These are phyloP conservation scores for Cyphellophora europaea DNA, from an alignment of 2,329 filamentous ascomycete species.

Conservation along the genomic window DNA sequence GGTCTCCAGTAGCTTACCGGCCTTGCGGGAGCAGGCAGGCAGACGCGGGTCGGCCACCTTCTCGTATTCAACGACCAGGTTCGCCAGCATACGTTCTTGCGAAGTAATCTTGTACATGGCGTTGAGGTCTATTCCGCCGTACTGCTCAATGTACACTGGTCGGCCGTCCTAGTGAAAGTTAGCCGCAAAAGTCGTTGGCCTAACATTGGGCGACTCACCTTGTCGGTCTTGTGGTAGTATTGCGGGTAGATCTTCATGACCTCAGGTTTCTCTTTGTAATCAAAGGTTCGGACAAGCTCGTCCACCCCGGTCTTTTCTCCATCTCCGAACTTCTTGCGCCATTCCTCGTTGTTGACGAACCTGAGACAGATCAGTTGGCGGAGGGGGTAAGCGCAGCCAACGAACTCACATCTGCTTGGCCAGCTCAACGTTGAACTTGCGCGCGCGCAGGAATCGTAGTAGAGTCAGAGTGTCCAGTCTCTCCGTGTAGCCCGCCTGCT, in stretches of 20 bases:
- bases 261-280: slow-evolving; percentile 75
- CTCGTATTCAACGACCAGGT: slow-evolving; percentile 96
- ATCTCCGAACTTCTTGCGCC: slow-evolving; percentile 78
- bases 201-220: slow-evolving; percentile 28
- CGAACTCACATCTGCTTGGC: slow-evolving; percentile 70
- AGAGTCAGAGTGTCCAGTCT: slow-evolving; percentile 86
- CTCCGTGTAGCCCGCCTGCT: slow-evolving; percentile 71
- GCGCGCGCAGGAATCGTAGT: slow-evolving; percentile 83
- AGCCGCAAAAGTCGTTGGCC: slow-evolving; percentile 1
- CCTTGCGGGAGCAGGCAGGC: slow-evolving; percentile 89
- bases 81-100: slow-evolving; percentile 86
- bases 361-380: slow-evolving; percentile 36
- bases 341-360: slow-evolving; percentile 85
- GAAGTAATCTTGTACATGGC: slow-evolving; percentile 91
- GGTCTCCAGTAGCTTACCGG: slow-evolving; percentile 83
- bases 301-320: too few relatives aligned
- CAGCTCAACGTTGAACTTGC: slow-evolving; percentile 83
- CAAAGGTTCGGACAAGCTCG: slow-evolving; percentile 68
- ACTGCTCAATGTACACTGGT: slow-evolving; percentile 92
- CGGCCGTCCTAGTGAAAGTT: slow-evolving; percentile 66
- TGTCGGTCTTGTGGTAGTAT: slow-evolving; percentile 83
- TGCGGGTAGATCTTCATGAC: slow-evolving; percentile 92
- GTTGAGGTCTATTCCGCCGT: slow-evolving; percentile 83
- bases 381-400: background rate
- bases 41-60: slow-evolving; percentile 87